Evolutionary conservation across 1,284 basidiomycete species (phyloP).

Genomic region (Trametes versicolor): DNA sequence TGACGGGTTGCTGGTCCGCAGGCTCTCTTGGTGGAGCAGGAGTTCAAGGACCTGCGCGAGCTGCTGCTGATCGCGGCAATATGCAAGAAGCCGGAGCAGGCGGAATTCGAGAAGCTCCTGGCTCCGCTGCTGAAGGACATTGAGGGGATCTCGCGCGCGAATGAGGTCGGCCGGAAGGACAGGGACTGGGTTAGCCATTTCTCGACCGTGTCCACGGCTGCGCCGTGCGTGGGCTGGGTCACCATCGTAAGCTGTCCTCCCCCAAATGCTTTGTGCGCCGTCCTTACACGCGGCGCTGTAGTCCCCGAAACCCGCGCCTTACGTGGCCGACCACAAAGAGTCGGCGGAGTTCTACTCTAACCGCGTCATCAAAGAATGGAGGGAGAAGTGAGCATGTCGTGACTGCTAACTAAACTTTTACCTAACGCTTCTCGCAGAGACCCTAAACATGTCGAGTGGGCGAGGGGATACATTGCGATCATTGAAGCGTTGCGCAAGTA

Average conservation of each 20-base stretch:
- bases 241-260: conserved; percentile 68
- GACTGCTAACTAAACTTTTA: not conserved
- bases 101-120: conserved; percentile 69
- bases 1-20: conserved; percentile 45
- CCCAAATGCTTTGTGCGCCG: conserved; percentile 12
- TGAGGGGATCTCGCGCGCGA: conserved; percentile 79
- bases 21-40: conserved; percentile 76
- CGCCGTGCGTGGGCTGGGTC: conserved; percentile 93
- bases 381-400: conserved; percentile 77
- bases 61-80: conserved; percentile 75
- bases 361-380: conserved; percentile 92
- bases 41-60: conserved; percentile 75
- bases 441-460: conserved; percentile 92
- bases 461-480: conserved; percentile 74
- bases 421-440: conserved; percentile 62
- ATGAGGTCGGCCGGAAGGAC: conserved; percentile 86
- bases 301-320: conserved; percentile 87
- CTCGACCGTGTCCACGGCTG: conserved; percentile 85
- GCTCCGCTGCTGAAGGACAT: conserved; percentile 81
- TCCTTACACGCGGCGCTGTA: conserved; percentile 43
- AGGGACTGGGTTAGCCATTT: conserved; percentile 88
- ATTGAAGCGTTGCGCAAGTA: conserved; percentile 88
- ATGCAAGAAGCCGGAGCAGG: conserved; percentile 84
- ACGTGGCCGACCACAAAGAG: conserved; percentile 89
- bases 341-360: conserved; percentile 92